Base-by-base conservation (phyloP, 1,284 basidiomycete species). In the Trichosporon coremiiforme region DNA sequence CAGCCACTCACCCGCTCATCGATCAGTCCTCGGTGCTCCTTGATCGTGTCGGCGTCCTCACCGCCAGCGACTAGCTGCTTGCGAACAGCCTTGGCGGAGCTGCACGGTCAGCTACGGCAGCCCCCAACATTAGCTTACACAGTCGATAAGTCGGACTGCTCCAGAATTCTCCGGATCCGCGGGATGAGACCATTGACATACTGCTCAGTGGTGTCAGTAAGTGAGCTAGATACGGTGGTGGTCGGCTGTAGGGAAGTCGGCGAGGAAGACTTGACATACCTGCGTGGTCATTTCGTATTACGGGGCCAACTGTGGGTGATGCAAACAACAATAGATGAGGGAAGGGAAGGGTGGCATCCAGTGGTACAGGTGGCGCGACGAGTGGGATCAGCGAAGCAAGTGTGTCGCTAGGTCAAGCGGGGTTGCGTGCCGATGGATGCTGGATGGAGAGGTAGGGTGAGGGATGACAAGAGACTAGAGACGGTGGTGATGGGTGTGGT, bases 31-130 rank as follows among this genome's bases (percentile, higher is more conserved):
- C 80, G 75, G 66, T 79, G 45, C 53, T 70, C 75, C 75, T 83
- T 84, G 71, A 84, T 78, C 5, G 65, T 65, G 0, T 67, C 76
- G 25, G 76, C 78, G 70, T 81, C 77, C 64, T 79, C 77, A 4
- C 83, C 83, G 10, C 69, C 70, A 0, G 71, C 70, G 13, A 83
- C 69, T 10, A 84, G 76, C 57, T 78, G 75, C 73, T 82, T 83
- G 33, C 83, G 77, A 0, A 84, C 79, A 7, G 71, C 78, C 73
- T 83, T 84, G 5, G 82, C 81, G 3, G 82, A 83, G 33, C 83
- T 84, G 63, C 0, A n/a, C 4, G 22, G 71, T 70, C 47, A 71
- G 67, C 47, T 66, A 66, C 17, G 4, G 47, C 5, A 2, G n/a
- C 17, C 4, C 17, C 15, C 36, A 13, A n/a, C 8, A 20, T 7